Evolutionary conservation across 2,329 filamentous ascomycete genomes (phyloP).

Genomic region (Exophiala sideris): DNA sequence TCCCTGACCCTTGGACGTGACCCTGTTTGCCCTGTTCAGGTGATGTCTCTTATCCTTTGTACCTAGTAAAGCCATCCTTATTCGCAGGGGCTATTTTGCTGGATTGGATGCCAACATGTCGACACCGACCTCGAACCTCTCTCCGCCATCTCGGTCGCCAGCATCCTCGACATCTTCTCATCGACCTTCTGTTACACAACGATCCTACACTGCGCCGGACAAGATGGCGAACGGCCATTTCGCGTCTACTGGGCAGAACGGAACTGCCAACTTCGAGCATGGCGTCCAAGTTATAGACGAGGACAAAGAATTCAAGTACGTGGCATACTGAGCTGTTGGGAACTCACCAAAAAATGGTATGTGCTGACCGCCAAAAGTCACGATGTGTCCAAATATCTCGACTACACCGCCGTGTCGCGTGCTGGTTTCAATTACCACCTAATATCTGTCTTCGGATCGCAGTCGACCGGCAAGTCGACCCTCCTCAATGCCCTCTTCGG

Average conservation of each 20-base stretch:
- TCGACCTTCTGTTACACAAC: slow-evolving; percentile 19
- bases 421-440: slow-evolving; percentile 99
- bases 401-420: slow-evolving; percentile 72
- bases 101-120: too few species aligned
- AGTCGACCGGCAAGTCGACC: slow-evolving; percentile 97
- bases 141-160: slow-evolving; percentile 18
- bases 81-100: too few species aligned
- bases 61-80: neutral
- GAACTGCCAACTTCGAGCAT: slow-evolving; percentile 65
- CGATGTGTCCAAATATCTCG: slow-evolving; percentile 77
- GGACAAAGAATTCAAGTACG: slow-evolving; percentile 95
- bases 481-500: slow-evolving; percentile 93
- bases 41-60: slow-evolving; percentile 14
- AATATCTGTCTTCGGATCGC: slow-evolving; percentile 97
- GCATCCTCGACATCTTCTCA: slow-evolving; percentile 9
- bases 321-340: neutral
- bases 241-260: slow-evolving; percentile 40
- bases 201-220: slow-evolving; percentile 33
- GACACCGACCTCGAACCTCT: slow-evolving; percentile 16
- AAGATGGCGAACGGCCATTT: slow-evolving; percentile 47
- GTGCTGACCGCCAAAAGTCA: slow-evolving; percentile 50
- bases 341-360: neutral
- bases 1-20: too few species aligned
- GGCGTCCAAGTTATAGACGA: slow-evolving; percentile 96
- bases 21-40: slow-evolving; percentile 7